Percentiles rank a stretch among this genome's conserved stretches.
These are phyloP conservation scores for Pseudocohnilembus persalinus DNA, from an alignment of 169 alveolate species.

Conservation along the genomic window DNA sequence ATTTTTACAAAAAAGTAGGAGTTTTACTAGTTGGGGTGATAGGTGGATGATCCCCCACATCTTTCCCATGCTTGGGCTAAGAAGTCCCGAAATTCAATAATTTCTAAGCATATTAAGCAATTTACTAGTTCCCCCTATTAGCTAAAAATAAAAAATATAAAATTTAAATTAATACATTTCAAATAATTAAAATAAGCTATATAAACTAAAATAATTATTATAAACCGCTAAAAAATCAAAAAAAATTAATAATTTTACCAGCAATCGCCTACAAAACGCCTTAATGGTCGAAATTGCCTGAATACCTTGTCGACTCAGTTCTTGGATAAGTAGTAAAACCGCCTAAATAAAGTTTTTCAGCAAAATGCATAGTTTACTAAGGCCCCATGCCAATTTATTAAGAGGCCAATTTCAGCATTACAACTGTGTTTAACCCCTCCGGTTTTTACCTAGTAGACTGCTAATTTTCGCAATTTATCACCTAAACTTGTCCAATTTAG, in stretches of 20 bases:
- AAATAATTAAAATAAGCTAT: no score
- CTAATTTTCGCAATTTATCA: conserved; percentile 43
- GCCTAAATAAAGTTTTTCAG: conserved; percentile 93
- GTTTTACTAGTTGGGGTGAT: conserved; percentile 42
- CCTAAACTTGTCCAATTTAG: conserved; percentile 50
- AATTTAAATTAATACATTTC: no score
- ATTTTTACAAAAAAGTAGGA: conserved; percentile 14
- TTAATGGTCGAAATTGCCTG: conserved; percentile 7
- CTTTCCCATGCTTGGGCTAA: conserved; percentile 33
- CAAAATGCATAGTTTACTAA: conserved; percentile 91
- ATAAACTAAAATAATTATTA: no score
- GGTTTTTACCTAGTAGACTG: conserved; percentile 80
- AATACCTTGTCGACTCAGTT: conserved; percentile 89
- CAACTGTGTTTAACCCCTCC: conserved; percentile 92
- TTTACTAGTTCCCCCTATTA: conserved; percentile 69
- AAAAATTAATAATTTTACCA: no score
- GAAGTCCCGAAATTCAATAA: conserved; percentile 63
- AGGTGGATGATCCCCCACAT: conserved; percentile 50
- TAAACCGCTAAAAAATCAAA: no score
- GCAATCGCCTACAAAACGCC: conserved; percentile 88
- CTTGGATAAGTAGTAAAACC: conserved; percentile 96
- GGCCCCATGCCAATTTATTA: conserved; percentile 90
- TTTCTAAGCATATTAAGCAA: conserved; percentile 77
- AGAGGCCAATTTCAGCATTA: conserved; percentile 91
- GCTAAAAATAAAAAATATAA: no score